A percentile compares a stretch with the other conserved stretches of the same genome.
Conservation (phyloP, 129 eudicot genomes). For the Apium graveolens region DNA sequence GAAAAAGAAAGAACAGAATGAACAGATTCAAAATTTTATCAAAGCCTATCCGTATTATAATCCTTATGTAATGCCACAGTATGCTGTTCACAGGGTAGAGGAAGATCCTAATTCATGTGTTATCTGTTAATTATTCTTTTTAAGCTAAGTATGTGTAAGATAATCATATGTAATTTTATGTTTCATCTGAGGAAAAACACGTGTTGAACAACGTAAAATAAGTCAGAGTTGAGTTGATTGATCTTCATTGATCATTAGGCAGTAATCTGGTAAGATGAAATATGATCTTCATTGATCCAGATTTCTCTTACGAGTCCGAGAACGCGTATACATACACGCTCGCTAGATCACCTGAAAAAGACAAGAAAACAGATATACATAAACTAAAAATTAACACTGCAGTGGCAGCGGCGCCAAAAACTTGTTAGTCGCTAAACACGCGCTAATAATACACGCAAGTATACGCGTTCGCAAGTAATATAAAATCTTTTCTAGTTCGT, state of each 20-base stretch:
- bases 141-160: not conserved
- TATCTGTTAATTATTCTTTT: slow-evolving; percentile 21
- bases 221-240: not conserved
- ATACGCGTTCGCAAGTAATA: too few relatives aligned
- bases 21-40: slow-evolving; percentile 21
- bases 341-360: too few relatives aligned
- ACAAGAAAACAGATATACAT: too few relatives aligned
- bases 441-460: too few relatives aligned
- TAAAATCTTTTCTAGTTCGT: too few relatives aligned
- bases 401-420: too few relatives aligned
- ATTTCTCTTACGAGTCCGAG: too few relatives aligned
- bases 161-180: not conserved
- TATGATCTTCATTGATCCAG: too few relatives aligned
- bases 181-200: too few relatives aligned
- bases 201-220: not conserved
- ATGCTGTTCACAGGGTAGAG: slow-evolving; percentile 24
- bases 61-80: slow-evolving; percentile 19
- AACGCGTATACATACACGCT: too few relatives aligned
- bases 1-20: slow-evolving; percentile 17
- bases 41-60: slow-evolving; percentile 23
- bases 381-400: too few relatives aligned
- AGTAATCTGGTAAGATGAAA: not conserved
- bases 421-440: too few relatives aligned
- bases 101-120: slow-evolving; percentile 49
- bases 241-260: not conserved